Percentiles rank a stretch among this genome's conserved stretches.
Conservation (phyloP, 176 grass and related monocot species). For the Rhynchospora pubera region DNA sequence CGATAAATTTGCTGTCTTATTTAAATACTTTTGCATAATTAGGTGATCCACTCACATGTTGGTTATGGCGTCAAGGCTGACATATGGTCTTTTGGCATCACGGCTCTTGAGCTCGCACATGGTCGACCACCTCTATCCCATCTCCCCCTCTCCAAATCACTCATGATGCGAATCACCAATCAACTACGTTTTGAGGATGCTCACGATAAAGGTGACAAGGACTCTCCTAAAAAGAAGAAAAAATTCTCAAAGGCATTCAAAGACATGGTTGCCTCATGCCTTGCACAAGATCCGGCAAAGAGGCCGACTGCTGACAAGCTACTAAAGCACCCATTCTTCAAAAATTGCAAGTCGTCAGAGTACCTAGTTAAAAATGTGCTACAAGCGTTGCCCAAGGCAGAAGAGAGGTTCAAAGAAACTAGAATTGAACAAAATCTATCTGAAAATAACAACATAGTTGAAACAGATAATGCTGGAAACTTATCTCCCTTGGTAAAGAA, state of each 20-base stretch:
- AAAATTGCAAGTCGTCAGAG: slow-evolving; percentile 52
- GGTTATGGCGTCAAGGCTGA: slow-evolving; percentile 91
- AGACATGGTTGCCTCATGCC: slow-evolving; percentile 79
- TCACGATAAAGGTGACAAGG: slow-evolving; percentile 1
- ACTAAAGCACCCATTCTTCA: slow-evolving; percentile 77
- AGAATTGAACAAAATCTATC: slow-evolving; percentile 7
- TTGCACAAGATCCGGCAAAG: slow-evolving; percentile 61
- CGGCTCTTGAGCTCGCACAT: slow-evolving; percentile 85
- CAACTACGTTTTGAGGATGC: slow-evolving; percentile 59
- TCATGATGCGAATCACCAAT: slow-evolving; percentile 72
- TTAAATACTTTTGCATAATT: background rate
- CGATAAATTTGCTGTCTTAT: background rate
- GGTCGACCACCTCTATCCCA: slow-evolving; percentile 77
- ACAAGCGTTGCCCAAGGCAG: slow-evolving; percentile 41
- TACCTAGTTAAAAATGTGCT: slow-evolving; percentile 66
- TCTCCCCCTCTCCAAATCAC: slow-evolving; percentile 83
- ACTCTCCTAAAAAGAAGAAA: slow-evolving; percentile 28
- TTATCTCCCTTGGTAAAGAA: slow-evolving; percentile 24
- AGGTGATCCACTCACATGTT: slow-evolving; percentile 80
- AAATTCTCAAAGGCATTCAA: slow-evolving; percentile 88
- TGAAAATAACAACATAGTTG: background rate
- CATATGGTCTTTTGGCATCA: slow-evolving; percentile 97
- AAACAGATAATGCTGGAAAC: slow-evolving; percentile 23
- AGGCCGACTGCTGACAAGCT: slow-evolving; percentile 79
- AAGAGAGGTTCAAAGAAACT: slow-evolving; percentile 41